phyloP scores from a whole-genome alignment of 2,329 filamentous ascomycete species.

The Onygena corvina region DNA sequence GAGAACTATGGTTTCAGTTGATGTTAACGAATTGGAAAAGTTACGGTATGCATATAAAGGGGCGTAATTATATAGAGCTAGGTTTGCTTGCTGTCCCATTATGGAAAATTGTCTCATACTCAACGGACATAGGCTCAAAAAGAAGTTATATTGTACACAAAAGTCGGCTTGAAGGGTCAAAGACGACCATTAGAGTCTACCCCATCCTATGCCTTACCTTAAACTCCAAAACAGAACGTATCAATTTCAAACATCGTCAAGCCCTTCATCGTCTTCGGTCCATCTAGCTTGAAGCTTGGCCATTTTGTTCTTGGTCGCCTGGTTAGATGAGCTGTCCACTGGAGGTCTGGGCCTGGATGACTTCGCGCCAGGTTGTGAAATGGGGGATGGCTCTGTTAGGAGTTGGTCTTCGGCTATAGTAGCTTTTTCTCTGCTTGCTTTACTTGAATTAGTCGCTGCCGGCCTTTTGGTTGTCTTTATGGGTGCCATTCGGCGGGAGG shows the following conservation, averaged over 20 bases:
- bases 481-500: neutral
- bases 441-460: neutral
- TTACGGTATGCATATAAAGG: conserved; percentile 35
- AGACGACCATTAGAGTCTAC: neutral
- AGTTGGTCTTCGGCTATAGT: neutral
- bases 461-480: neutral
- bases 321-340: neutral
- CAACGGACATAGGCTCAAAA: no score
- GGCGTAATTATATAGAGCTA: conserved; percentile 16
- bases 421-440: neutral
- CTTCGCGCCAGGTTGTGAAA: neutral
- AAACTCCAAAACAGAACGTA: neutral
- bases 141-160: neutral
- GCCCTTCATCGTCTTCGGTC: conserved; percentile 19
- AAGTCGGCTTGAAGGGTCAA: neutral
- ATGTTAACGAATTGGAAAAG: conserved; percentile 28
- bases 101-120: no score
- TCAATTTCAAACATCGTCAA: conserved; percentile 8
- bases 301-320: conserved; percentile 23
- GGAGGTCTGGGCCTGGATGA: neutral
- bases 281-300: conserved; percentile 26
- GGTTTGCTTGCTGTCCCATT: neutral
- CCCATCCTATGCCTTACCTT: neutral
- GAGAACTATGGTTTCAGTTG: conserved; percentile 29
- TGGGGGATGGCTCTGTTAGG: neutral